Percentiles rank a stretch among this genome's conserved stretches.
phyloP scores from a whole-genome alignment of 1,139 yeast species.

The Geotrichum phurueaensis region DNA sequence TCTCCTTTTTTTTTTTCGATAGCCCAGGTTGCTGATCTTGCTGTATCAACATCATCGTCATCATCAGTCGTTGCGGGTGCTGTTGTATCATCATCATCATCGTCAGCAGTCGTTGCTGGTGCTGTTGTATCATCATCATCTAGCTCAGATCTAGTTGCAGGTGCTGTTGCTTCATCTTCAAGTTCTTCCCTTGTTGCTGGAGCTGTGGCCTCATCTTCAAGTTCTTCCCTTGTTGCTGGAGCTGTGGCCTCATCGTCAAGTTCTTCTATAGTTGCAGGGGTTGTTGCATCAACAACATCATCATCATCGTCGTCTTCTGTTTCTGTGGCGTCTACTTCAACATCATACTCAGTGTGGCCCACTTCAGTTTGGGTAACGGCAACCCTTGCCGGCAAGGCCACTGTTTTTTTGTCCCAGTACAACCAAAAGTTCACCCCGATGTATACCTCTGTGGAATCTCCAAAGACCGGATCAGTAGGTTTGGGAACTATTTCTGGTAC shows the following conservation, averaged over 20 bases:
- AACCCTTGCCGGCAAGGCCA: constrained; percentile 18
- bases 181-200: neutral
- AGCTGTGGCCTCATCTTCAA: neutral
- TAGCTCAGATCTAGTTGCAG: neutral
- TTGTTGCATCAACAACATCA: neutral
- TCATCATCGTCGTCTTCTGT: neutral
- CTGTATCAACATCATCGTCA: neutral
- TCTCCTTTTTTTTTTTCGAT: too few relatives aligned
- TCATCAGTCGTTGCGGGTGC: neutral
- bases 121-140: neutral
- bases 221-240: neutral
- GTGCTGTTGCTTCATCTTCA: neutral
- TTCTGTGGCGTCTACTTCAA: neutral
- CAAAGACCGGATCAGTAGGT: constrained; percentile 51
- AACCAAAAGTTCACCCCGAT: constrained; percentile 44
- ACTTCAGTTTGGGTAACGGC: constrained; percentile 28
- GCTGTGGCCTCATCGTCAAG: neutral
- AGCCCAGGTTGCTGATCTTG: neutral
- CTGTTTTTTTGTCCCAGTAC: constrained; percentile 32
- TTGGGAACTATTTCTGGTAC: constrained; percentile 51
- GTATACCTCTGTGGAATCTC: constrained; percentile 39
- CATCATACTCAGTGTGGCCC: constrained; percentile 8
- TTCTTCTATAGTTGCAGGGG: neutral
- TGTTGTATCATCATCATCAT: neutral
- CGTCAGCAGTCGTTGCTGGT: neutral